These are phyloP conservation scores for Colletotrichum siamense DNA, from an alignment of 2,329 filamentous ascomycete species.

Conservation along the genomic window DNA sequence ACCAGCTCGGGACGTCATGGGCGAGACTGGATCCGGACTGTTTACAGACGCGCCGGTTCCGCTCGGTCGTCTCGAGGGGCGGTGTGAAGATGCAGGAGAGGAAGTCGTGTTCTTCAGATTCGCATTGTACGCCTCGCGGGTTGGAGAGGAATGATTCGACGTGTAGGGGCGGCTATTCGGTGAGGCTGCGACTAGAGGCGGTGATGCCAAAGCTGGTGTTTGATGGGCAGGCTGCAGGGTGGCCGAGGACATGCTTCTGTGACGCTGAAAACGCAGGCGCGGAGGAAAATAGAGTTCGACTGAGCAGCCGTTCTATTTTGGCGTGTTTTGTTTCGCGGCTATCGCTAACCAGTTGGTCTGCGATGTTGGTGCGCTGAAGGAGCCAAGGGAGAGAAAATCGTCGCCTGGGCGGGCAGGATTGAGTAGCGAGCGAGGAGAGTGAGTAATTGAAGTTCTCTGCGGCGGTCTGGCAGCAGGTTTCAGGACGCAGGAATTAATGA, in stretches of 20 bases:
- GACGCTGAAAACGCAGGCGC: background rate
- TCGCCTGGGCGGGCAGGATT: constrained; percentile 1
- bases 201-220: constrained; percentile 51
- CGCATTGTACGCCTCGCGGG: constrained; percentile 63
- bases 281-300: constrained; percentile 9
- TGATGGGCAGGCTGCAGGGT: constrained; percentile 66
- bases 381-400: constrained; percentile 14
- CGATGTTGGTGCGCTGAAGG: constrained; percentile 8
- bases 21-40: constrained; percentile 41
- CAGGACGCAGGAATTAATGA: constrained; percentile 20
- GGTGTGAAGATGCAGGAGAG: constrained; percentile 58
- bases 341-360: constrained; percentile 13
- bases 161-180: constrained; percentile 58
- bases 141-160: constrained; percentile 56
- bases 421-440: constrained; percentile 3
- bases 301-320: constrained; percentile 10
- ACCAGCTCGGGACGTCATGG: constrained; percentile 54
- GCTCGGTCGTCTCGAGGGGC: constrained; percentile 59
- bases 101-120: constrained; percentile 49
- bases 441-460: background rate
- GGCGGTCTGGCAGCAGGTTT: constrained; percentile 6
- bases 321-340: constrained; percentile 13
- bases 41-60: constrained; percentile 47
- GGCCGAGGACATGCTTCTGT: constrained; percentile 65
- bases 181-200: constrained; percentile 49